phyloP scores from a whole-genome alignment of 2,329 filamentous ascomycete genomes.

The Coleophoma eucalyptorum region DNA sequence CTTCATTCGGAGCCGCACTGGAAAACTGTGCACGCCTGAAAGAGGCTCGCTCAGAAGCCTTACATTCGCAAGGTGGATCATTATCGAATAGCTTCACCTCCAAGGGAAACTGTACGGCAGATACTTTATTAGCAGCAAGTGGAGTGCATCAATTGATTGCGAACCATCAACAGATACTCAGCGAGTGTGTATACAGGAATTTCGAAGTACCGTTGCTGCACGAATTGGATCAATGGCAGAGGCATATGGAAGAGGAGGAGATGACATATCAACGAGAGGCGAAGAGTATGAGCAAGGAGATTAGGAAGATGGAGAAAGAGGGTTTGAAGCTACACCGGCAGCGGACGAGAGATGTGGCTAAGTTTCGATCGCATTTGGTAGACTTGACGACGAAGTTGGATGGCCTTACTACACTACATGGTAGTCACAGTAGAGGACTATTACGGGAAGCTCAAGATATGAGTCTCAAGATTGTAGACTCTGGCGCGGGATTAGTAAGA shows the following conservation, averaged over 20 bases:
- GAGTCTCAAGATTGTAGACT: slow-evolving; percentile 58
- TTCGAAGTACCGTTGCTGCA: slow-evolving; percentile 69
- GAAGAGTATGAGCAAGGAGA: slow-evolving; percentile 53
- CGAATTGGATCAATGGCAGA: slow-evolving; percentile 63
- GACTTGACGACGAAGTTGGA: slow-evolving; percentile 60
- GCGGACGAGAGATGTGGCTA: slow-evolving; percentile 55
- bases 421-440: slow-evolving; percentile 54
- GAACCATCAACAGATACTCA: slow-evolving; percentile 68
- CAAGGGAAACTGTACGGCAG: slow-evolving; percentile 54
- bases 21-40: slow-evolving; percentile 67
- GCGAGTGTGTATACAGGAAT: slow-evolving; percentile 63
- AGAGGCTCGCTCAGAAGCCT: slow-evolving; percentile 58
- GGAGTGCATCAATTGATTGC: slow-evolving; percentile 65
- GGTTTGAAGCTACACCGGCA: slow-evolving; percentile 56
- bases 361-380: slow-evolving; percentile 60
- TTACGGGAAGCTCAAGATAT: slow-evolving; percentile 63
- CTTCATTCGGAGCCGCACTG: slow-evolving; percentile 59
- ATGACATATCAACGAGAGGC: slow-evolving; percentile 53
- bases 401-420: slow-evolving; percentile 57
- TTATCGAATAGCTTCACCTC: slow-evolving; percentile 40
- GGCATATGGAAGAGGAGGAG: slow-evolving; percentile 61
- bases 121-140: slow-evolving; percentile 57
- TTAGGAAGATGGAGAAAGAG: slow-evolving; percentile 61
- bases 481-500: slow-evolving; percentile 60
- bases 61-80: slow-evolving; percentile 31